phyloP scores from a whole-genome alignment of 2,329 filamentous ascomycete species.

The Diaporthe capsici region DNA sequence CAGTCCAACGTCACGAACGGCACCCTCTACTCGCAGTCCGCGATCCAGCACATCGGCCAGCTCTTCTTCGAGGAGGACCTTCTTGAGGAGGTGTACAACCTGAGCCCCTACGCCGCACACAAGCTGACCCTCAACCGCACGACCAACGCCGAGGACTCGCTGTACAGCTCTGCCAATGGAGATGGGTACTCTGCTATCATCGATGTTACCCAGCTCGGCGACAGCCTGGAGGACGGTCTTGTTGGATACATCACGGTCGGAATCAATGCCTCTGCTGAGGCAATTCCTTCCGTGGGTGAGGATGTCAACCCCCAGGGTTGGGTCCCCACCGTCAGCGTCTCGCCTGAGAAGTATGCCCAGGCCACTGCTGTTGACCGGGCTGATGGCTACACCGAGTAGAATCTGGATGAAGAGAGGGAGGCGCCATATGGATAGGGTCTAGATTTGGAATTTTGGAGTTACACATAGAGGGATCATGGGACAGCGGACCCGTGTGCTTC shows the following conservation, averaged over 20 bases:
- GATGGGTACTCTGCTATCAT: slow-evolving; percentile 59
- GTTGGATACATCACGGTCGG: slow-evolving; percentile 66
- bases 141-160: slow-evolving; percentile 58
- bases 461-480: not conserved
- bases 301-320: slow-evolving; percentile 23
- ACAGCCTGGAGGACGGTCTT: slow-evolving; percentile 62
- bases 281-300: not conserved
- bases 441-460: not conserved
- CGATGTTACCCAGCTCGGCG: slow-evolving; percentile 70
- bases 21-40: slow-evolving; percentile 2
- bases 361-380: slow-evolving; percentile 24
- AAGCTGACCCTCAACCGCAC: slow-evolving; percentile 56
- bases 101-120: slow-evolving; percentile 56
- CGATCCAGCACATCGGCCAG: slow-evolving; percentile 67
- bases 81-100: slow-evolving; percentile 61
- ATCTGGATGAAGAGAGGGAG: not conserved
- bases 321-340: slow-evolving; percentile 32
- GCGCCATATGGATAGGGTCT: too few species aligned
- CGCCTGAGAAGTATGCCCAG: slow-evolving; percentile 26
- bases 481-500: not conserved
- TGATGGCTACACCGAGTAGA: slow-evolving; percentile 24
- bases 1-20: not conserved
- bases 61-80: slow-evolving; percentile 73
- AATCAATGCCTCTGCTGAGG: slow-evolving; percentile 56
- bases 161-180: slow-evolving; percentile 58